Conservation (phyloP, 2,329 filamentous ascomycete species). For the Diaporthe caulivora region DNA sequence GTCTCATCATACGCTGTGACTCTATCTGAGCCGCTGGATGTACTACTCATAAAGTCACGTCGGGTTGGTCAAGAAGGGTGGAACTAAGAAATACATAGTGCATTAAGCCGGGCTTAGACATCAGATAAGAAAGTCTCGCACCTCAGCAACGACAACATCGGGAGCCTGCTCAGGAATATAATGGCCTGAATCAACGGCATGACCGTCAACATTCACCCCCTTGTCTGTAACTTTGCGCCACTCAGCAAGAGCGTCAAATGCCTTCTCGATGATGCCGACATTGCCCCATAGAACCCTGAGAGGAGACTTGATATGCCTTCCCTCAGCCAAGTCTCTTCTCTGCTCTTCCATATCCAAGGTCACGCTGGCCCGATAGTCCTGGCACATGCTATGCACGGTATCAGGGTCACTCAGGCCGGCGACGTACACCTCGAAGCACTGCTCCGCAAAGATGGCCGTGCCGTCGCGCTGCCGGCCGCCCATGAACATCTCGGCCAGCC, state of each 20-base stretch:
- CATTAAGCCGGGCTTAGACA: too few species aligned
- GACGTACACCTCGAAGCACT: constrained; percentile 56
- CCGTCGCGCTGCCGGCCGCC: constrained; percentile 53
- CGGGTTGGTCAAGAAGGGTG: too few species aligned
- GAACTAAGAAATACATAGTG: too few species aligned
- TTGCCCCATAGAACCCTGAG: constrained; percentile 64
- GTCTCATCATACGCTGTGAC: too few species aligned
- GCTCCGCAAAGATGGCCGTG: constrained; percentile 50
- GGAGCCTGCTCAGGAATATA: constrained; percentile 66
- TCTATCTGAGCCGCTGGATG: too few species aligned
- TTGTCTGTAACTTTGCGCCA: constrained; percentile 61
- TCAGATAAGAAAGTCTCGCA: constrained; percentile 52
- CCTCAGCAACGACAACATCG: constrained; percentile 56
- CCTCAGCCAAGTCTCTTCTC: constrained; percentile 56
- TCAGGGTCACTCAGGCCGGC: constrained; percentile 55
- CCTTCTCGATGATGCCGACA: constrained; percentile 60
- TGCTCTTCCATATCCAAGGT: constrained; percentile 65
- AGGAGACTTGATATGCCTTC: constrained; percentile 58
- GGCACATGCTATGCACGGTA: constrained; percentile 62
- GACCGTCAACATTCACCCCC: constrained; percentile 52
- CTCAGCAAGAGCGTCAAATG: constrained; percentile 62
- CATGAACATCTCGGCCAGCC: constrained; percentile 58
- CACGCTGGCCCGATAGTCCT: constrained; percentile 68
- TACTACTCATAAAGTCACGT: too few species aligned
- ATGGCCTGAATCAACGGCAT: constrained; percentile 60